phyloP scores from a whole-genome alignment of 768 basidiomycete species.

The Trametes cinnabarina region DNA sequence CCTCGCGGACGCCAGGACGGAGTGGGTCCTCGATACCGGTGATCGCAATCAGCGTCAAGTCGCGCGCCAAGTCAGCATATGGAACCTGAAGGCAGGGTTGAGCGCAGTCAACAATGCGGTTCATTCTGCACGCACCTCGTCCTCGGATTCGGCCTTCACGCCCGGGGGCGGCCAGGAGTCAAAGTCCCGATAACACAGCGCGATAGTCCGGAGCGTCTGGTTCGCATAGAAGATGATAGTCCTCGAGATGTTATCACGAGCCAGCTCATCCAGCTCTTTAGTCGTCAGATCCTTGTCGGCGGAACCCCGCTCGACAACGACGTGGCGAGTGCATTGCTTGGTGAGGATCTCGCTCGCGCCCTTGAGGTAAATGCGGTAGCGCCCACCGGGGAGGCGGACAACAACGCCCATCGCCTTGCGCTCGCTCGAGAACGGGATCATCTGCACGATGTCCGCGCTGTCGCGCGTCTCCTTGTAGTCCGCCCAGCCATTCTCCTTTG shows the following conservation, averaged over 20 bases:
- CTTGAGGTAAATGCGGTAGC: slow-evolving; percentile 77
- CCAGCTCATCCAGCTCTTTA: slow-evolving; percentile 58
- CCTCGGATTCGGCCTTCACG: slow-evolving; percentile 37
- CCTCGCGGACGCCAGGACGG: slow-evolving; percentile 83
- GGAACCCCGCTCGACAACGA: slow-evolving; percentile 56
- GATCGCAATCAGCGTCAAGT: slow-evolving; percentile 85
- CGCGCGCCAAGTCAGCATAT: slow-evolving; percentile 63
- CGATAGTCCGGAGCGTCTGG: slow-evolving; percentile 92
- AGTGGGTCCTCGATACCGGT: slow-evolving; percentile 97
- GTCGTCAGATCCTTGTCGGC: slow-evolving; percentile 47
- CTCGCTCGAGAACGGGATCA: slow-evolving; percentile 92
- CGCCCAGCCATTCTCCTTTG: slow-evolving; percentile 75
- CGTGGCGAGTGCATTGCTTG: slow-evolving; percentile 68
- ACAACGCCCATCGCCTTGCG: slow-evolving; percentile 96
- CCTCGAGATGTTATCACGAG: slow-evolving; percentile 78
- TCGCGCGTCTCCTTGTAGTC: slow-evolving; percentile 70
- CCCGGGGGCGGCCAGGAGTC: slow-evolving; percentile 76
- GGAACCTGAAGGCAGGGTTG: slow-evolving; percentile 45
- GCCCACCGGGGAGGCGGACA: slow-evolving; percentile 52
- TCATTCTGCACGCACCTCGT: slow-evolving; percentile 47
- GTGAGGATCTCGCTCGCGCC: slow-evolving; percentile 93
- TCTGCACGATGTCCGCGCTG: slow-evolving; percentile 61
- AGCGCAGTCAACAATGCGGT: background rate
- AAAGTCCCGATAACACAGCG: slow-evolving; percentile 90
- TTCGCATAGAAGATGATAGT: slow-evolving; percentile 99